These are phyloP conservation scores for Phytopythium mirpurense DNA, from an alignment of 352 stramenopile species.

Conservation along the genomic window DNA sequence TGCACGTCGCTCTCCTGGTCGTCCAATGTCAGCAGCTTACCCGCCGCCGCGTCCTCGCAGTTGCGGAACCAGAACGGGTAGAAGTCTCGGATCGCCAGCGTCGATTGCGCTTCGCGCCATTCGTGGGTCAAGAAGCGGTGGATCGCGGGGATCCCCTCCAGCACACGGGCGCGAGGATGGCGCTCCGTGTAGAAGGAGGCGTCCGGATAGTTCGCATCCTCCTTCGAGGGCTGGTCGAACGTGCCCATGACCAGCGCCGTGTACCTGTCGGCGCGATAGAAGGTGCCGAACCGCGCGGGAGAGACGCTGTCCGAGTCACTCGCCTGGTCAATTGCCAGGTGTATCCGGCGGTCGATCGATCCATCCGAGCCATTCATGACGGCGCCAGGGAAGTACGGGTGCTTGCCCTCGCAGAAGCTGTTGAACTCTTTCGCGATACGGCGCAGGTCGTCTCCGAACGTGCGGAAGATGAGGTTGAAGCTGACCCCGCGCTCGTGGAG, in stretches of 20 bases:
- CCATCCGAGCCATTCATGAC: constrained; percentile 59
- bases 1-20: constrained; percentile 26
- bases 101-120: constrained; percentile 47
- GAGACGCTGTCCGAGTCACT: background rate
- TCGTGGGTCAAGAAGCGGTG: constrained; percentile 39
- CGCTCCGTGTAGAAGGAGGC: constrained; percentile 31
- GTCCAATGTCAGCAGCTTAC: constrained; percentile 58
- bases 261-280: constrained; percentile 39
- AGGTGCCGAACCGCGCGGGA: constrained; percentile 50
- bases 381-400: constrained; percentile 44
- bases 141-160: constrained; percentile 39
- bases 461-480: constrained; percentile 82
- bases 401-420: constrained; percentile 56
- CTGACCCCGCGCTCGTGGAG: constrained; percentile 31
- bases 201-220: constrained; percentile 12
- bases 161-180: constrained; percentile 16
- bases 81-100: constrained; percentile 69
- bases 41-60: constrained; percentile 35
- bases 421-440: constrained; percentile 76
- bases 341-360: constrained; percentile 43
- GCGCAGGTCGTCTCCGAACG: constrained; percentile 62
- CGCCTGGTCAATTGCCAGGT: constrained; percentile 15
- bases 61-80: constrained; percentile 72
- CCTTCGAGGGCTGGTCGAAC: constrained; percentile 47
- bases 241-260: constrained; percentile 70